Percentiles rank a stretch among this genome's conserved stretches.
phyloP scores from a whole-genome alignment of 2,329 filamentous ascomycete species.

The Aspergillus fijiensis region DNA sequence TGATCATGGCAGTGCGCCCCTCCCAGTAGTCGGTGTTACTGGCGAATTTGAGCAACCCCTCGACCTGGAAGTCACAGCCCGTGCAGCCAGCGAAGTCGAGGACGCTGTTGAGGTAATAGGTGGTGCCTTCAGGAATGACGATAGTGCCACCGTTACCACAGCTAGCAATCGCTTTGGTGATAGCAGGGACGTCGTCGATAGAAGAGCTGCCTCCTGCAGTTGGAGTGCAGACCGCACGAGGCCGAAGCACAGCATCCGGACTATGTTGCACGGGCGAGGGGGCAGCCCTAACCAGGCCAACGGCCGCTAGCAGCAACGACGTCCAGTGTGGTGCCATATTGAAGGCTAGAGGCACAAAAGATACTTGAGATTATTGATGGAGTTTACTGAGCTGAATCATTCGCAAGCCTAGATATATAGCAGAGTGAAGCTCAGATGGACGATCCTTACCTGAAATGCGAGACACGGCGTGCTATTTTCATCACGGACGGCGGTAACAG shows the following conservation, averaged over 20 bases:
- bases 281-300: constrained; percentile 2
- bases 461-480: background rate
- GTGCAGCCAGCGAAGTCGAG: constrained; percentile 45
- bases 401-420: too few relatives aligned
- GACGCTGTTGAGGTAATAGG: constrained; percentile 47
- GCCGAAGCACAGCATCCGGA: background rate
- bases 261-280: constrained; percentile 3
- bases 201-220: constrained; percentile 29
- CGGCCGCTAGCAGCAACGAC: background rate
- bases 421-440: background rate
- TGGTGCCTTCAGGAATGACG: constrained; percentile 42
- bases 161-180: constrained; percentile 41
- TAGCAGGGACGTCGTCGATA: constrained; percentile 47
- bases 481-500: background rate
- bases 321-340: background rate
- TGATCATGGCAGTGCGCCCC: constrained; percentile 42
- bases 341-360: too few relatives aligned
- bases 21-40: constrained; percentile 45
- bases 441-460: background rate
- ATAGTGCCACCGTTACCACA: constrained; percentile 50
- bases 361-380: too few relatives aligned
- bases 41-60: constrained; percentile 45
- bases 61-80: constrained; percentile 49
- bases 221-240: constrained; percentile 36
- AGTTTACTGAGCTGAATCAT: too few relatives aligned